phyloP scores from a whole-genome alignment of 805 yeast species.

The Helenozyma baotianmanensis region DNA sequence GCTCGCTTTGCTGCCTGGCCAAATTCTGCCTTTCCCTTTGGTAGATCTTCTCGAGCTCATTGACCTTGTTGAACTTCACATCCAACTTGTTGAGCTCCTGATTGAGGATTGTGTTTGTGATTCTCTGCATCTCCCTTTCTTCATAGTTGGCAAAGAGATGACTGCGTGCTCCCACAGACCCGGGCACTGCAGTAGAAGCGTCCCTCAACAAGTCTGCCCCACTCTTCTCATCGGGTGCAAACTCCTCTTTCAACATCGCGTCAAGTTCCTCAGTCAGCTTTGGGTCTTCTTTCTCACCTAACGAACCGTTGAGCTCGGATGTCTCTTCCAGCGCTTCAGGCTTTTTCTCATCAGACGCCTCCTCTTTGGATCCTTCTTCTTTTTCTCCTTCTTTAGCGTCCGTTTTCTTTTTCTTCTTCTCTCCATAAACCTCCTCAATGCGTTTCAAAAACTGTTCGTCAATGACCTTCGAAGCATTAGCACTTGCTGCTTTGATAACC shows the following conservation, averaged over 20 bases:
- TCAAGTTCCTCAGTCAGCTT: constrained; percentile 6
- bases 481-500: constrained; percentile 78
- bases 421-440: constrained; percentile 29
- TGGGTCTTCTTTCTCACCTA: constrained; percentile 1
- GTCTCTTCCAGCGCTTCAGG: constrained; percentile 2
- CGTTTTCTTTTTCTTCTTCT: constrained; percentile 8
- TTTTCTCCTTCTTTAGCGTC: constrained; percentile 2
- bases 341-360: constrained; percentile 1
- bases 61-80: constrained; percentile 55
- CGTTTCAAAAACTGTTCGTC: constrained; percentile 40
- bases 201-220: constrained; percentile 41
- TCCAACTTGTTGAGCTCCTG: constrained; percentile 61
- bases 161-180: constrained; percentile 72
- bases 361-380: constrained; percentile 5
- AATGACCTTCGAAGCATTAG: constrained; percentile 49
- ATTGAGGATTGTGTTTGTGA: constrained; percentile 54
- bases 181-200: constrained; percentile 66
- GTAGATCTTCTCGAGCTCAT: constrained; percentile 57
- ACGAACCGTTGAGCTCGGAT: background rate
- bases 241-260: constrained; percentile 7
- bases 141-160: constrained; percentile 76
- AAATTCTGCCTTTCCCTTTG: constrained; percentile 60
- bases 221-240: constrained; percentile 1
- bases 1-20: constrained; percentile 60
- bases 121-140: constrained; percentile 68